A percentile compares a stretch with the other conserved stretches of the same genome.
Conservation (phyloP, 495 filamentous ascomycete genomes). For the Darksidea phi region DNA sequence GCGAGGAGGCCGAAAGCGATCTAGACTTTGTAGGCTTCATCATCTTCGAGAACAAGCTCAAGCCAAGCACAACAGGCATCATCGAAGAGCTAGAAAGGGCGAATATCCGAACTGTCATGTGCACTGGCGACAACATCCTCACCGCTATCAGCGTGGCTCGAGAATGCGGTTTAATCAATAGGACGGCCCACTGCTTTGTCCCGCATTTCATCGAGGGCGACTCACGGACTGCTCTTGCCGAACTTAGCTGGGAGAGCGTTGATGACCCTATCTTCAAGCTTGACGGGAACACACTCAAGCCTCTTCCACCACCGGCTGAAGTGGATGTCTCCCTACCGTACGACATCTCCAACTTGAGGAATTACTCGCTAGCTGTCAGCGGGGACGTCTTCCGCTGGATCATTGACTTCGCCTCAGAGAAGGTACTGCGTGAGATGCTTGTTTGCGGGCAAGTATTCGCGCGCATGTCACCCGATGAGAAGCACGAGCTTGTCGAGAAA, state of each 20-base stretch:
- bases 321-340: constrained; percentile 81
- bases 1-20: constrained; percentile 74
- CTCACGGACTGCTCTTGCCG: constrained; percentile 63
- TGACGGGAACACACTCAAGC: constrained; percentile 76
- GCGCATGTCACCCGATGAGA: constrained; percentile 98
- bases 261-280: constrained; percentile 75
- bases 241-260: constrained; percentile 85
- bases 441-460: constrained; percentile 92
- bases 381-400: constrained; percentile 98
- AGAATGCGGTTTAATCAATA: constrained; percentile 82
- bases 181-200: constrained; percentile 81
- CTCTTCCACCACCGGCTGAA: constrained; percentile 64
- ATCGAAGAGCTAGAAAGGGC: constrained; percentile 82
- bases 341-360: constrained; percentile 70
- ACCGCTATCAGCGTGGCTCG: constrained; percentile 95
- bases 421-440: constrained; percentile 76
- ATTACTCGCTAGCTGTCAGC: constrained; percentile 84
- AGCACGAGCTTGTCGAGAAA: constrained; percentile 96
- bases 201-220: constrained; percentile 80
- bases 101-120: constrained; percentile 90
- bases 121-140: constrained; percentile 96
- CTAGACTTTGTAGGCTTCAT: constrained; percentile 93
- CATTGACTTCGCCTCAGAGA: constrained; percentile 79
- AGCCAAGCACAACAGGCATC: constrained; percentile 72
- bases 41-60: constrained; percentile 98